These are phyloP conservation scores for Pelargonium fulgidum DNA, from an alignment of 441 rosid species.

Conservation along the genomic window DNA sequence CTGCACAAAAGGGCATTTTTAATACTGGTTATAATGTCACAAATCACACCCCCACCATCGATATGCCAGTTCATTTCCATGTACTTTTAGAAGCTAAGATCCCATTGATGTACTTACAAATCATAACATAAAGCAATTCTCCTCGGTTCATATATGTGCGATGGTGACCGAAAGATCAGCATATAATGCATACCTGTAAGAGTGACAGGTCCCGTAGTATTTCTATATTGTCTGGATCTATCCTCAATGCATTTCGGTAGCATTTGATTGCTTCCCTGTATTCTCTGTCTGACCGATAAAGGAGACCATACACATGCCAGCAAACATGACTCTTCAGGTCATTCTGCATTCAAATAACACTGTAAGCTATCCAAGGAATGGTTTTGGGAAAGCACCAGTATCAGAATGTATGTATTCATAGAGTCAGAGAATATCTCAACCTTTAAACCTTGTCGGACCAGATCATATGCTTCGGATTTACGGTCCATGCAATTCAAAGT, in stretches of 20 bases:
- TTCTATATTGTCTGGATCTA: slow-evolving; percentile 98
- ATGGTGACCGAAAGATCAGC: not conserved
- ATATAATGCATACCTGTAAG: slow-evolving; percentile 57
- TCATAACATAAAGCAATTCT: no score
- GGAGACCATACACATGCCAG: slow-evolving; percentile 99
- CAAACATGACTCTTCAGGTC: slow-evolving; percentile 99
- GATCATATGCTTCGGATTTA: slow-evolving; percentile 95
- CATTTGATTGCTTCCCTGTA: slow-evolving; percentile 99
- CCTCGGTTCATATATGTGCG: not conserved
- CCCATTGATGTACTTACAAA: no score
- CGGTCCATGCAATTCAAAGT: slow-evolving; percentile 99
- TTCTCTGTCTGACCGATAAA: slow-evolving; percentile 97
- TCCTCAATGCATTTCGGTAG: slow-evolving; percentile 87
- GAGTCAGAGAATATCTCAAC: slow-evolving; percentile 32
- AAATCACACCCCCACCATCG: no score
- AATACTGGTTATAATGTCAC: no score
- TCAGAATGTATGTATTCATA: not conserved
- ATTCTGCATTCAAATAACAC: slow-evolving; percentile 53
- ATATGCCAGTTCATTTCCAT: no score
- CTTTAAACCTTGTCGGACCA: slow-evolving; percentile 92
- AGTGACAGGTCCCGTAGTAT: slow-evolving; percentile 91
- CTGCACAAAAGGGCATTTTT: no score
- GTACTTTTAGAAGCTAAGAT: no score
- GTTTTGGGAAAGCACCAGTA: not conserved
- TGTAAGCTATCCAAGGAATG: not conserved